phyloP scores from a whole-genome alignment of 352 stramenopile species.

The Globisporangium rhizosaccharum region DNA sequence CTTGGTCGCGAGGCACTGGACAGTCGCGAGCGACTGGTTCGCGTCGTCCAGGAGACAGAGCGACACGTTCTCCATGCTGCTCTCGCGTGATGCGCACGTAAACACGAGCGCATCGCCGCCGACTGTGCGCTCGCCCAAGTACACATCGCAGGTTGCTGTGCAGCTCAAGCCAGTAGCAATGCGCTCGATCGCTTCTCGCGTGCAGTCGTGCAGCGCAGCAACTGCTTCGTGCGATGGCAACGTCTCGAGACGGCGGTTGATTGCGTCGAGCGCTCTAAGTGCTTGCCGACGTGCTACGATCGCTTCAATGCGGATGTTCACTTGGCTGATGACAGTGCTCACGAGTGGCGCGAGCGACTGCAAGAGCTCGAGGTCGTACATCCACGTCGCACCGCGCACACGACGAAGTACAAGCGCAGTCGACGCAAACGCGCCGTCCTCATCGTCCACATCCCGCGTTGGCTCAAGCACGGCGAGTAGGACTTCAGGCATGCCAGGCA shows the following conservation, averaged over 20 bases:
- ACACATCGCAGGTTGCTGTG: constrained; percentile 31
- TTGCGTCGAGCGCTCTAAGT: constrained; percentile 16
- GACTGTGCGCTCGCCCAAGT: constrained; percentile 35
- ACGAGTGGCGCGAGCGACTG: constrained; percentile 29
- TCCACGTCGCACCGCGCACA: constrained; percentile 39
- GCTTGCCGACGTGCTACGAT: constrained; percentile 34
- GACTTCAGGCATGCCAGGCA: constrained; percentile 14
- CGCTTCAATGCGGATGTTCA: constrained; percentile 44
- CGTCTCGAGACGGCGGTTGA: constrained; percentile 12
- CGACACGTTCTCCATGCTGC: constrained; percentile 38
- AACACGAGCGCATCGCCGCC: constrained; percentile 16
- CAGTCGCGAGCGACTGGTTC: constrained; percentile 27
- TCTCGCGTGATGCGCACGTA: constrained; percentile 26
- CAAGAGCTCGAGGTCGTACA: constrained; percentile 58
- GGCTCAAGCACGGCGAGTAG: constrained; percentile 15
- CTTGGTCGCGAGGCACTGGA: constrained; percentile 45
- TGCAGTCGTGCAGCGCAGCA: constrained; percentile 15
- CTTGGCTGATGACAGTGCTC: constrained; percentile 32
- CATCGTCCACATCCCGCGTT: constrained; percentile 27
- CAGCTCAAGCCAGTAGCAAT: constrained; percentile 25
- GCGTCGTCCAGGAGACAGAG: constrained; percentile 23
- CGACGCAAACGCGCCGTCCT: constrained; percentile 11
- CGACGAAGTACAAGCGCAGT: constrained; percentile 46
- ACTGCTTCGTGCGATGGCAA: constrained; percentile 7
- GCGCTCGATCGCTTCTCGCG: constrained; percentile 25